A percentile compares a stretch with the other conserved stretches of the same genome.
These are phyloP conservation scores for Populus hybrid DNA, from an alignment of 441 rosid species.

Conservation along the genomic window DNA sequence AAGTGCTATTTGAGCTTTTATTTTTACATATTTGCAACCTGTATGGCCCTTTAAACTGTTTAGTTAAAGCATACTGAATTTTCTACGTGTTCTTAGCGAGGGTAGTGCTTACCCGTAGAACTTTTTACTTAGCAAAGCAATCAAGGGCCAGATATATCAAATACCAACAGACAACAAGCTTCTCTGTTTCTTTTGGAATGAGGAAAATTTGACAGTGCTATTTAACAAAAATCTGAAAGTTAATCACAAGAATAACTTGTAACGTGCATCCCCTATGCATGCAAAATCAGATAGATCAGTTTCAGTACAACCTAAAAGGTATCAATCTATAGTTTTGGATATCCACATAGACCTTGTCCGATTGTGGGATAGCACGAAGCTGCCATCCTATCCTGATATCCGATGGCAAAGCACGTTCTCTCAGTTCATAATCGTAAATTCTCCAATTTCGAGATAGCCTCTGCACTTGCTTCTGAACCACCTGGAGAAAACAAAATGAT, in stretches of 20 bases:
- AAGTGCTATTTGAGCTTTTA: background rate
- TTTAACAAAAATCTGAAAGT: background rate
- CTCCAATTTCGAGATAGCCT: conserved; percentile 14
- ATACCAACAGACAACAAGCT: background rate
- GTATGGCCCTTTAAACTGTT: background rate
- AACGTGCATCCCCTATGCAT: background rate
- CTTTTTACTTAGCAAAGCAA: background rate
- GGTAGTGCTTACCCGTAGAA: background rate
- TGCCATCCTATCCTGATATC: background rate
- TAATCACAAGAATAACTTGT: background rate
- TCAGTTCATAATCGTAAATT: conserved; percentile 12
- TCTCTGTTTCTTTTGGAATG: background rate
- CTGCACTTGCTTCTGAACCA: conserved; percentile 17
- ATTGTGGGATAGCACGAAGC: background rate
- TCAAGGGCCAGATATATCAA: background rate
- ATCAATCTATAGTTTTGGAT: background rate
- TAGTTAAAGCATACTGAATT: background rate
- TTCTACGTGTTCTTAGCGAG: background rate
- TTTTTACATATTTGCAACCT: background rate
- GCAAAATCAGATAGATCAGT: background rate
- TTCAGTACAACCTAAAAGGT: background rate
- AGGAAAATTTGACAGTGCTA: background rate
- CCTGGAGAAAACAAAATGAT: conserved; percentile 17
- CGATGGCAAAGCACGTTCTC: background rate
- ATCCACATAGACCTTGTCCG: background rate